Evolutionary conservation across 139 green algal genomes (phyloP).

Genomic region (Edaphochlamys debaryana): DNA sequence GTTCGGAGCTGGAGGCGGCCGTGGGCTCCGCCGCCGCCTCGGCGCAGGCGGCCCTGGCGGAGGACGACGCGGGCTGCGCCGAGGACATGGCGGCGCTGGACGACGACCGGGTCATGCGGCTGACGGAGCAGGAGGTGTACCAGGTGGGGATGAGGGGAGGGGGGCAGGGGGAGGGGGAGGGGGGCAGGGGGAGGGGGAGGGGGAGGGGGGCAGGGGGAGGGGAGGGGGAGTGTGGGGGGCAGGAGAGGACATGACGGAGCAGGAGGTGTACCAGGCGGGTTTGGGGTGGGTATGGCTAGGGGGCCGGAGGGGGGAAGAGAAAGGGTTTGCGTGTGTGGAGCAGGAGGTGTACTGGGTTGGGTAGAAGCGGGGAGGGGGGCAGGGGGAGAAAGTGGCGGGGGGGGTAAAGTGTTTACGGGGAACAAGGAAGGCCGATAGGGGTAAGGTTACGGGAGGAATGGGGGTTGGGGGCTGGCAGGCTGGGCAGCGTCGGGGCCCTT

Average conservation of each 20-base stretch:
- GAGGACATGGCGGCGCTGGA: slow-evolving; percentile 52
- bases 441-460: not conserved
- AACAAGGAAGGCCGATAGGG: not conserved
- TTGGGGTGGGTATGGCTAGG: not conserved
- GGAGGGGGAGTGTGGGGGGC: not conserved
- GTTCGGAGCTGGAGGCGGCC: slow-evolving; percentile 33
- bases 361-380: not conserved
- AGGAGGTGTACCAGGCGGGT: slow-evolving; percentile 44
- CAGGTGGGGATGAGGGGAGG: slow-evolving; percentile 9
- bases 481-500: too few species aligned
- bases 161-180: not conserved
- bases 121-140: slow-evolving; percentile 50
- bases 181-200: not conserved
- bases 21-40: slow-evolving; percentile 16
- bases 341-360: not conserved
- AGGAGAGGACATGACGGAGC: slow-evolving; percentile 33
- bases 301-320: not conserved
- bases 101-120: slow-evolving; percentile 61
- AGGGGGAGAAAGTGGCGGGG: not conserved
- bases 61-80: slow-evolving; percentile 37
- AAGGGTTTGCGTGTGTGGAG: not conserved
- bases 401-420: not conserved
- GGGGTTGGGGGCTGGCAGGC: too few species aligned
- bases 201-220: not conserved
- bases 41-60: slow-evolving; percentile 37